Evolutionary conservation across 306 rosid species (phyloP), one percentile per base, ranked within the genome.

Genomic region (Prunus mume): DNA sequence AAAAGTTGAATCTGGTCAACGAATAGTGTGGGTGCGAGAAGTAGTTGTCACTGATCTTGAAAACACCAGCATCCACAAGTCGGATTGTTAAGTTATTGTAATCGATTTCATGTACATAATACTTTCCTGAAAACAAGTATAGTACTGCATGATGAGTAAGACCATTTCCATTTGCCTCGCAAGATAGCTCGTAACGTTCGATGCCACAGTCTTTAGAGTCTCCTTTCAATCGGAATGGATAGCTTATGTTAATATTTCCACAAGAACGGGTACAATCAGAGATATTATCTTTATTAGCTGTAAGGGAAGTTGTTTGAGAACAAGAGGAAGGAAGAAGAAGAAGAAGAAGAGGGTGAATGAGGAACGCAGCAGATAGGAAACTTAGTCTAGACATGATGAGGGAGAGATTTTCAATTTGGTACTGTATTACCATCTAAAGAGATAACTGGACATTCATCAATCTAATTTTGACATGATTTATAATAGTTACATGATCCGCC

Each of bases 1-100:
- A 12, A 58, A 60, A 4, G 65, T 60, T 60, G 34, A 60, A 60
- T 0, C 0, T 0, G 12, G 24, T 71, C 0, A 60, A 24, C 1
- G 65, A 24, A 17, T 60, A 60, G 4, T 0, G 15, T 24, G 65
- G 65, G 30, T 12, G 24, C 3, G 65, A 60, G 65, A 10, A 60
- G 75, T 17, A 68, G 55, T 72, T 43, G 30, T 6, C 68, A 0
- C 18, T 7, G 2, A 13, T 19, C 12, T 12, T 22, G 1, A 1
- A 20, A 22, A 72, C n/a, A 49, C 20, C 56, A 3, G 9, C 41
- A 34, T 34, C 41, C 41, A 34, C 41, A 34, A 34, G 41, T 34
- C 41, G 41, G 41, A 34, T 84, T 13, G 74, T 80, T 11, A 7
- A 34, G 65, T 73, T 63, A 27, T 32, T 28, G 61, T 69, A 69